Evolutionary conservation across 1,284 basidiomycete species (phyloP).

Genomic region (Sanghuangporus sanghuang): DNA sequence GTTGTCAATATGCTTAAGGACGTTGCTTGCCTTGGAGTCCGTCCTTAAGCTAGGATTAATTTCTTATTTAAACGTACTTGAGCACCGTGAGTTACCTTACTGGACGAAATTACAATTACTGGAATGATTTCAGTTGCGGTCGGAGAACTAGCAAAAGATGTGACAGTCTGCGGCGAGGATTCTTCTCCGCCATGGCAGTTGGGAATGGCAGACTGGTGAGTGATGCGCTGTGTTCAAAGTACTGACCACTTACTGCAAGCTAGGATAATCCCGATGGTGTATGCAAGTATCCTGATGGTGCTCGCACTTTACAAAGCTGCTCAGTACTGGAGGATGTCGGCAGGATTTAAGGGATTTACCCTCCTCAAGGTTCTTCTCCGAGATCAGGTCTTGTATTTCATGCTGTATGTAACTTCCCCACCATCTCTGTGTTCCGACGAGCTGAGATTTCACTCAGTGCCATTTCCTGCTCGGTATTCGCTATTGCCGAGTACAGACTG

Average conservation of each 20-base stretch:
- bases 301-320: constrained; percentile 5
- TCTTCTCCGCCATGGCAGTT: neutral
- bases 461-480: neutral
- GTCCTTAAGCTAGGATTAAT: too few relatives aligned
- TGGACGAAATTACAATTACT: neutral
- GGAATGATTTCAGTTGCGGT: neutral
- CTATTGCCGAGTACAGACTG: neutral
- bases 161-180: neutral
- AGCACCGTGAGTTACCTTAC: too few relatives aligned
- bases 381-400: constrained; percentile 7
- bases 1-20: neutral
- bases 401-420: neutral
- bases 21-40: neutral
- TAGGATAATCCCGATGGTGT: constrained; percentile 1
- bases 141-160: neutral
- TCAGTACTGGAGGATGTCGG: neutral
- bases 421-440: too few relatives aligned
- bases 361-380: constrained; percentile 1
- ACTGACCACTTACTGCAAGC: neutral
- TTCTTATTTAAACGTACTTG: too few relatives aligned
- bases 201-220: neutral
- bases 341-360: neutral
- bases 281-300: neutral
- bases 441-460: neutral
- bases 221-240: neutral